Base-by-base conservation (phyloP, 768 basidiomycete genomes). In the Mycena chlorophos region DNA sequence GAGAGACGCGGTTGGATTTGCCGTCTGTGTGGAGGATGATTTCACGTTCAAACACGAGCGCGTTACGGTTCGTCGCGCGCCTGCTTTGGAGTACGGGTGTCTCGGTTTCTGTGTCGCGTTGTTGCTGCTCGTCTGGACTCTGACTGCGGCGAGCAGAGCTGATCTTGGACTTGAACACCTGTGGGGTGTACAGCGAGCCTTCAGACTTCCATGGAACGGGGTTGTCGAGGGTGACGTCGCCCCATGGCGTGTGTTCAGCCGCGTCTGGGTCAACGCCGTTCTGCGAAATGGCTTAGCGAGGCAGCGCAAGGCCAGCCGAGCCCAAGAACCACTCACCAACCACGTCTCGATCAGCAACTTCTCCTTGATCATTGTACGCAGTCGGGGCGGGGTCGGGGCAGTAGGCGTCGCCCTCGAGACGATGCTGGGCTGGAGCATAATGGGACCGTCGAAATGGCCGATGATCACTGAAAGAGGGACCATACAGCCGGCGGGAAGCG, bases 181-280 rank as follows among this genome's bases (percentile, higher is more conserved):
- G 69, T 14, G 71, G 67, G 40, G 74, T 64, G 56, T 70, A 69
- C n/a, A 72, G 56, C 8, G 75, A 75, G 27, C 74, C 75, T 64
- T 76, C 75, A n/a, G 75, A 68, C 30, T 69, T 68, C 75, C 75
- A 76, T 13, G 63, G 43, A 34, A 34, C 39, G n/a, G 51, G 12
- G 10, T 63, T 46, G 45, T 30, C 38, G 22, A 64, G 63, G 38
- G 60, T 60, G 8, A 64, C 52, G 22, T 57, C 68, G 39, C 61
- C 68, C 77, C 77, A 78, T 19, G 77, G 75, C 38, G 66, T 65
- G 56, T 76, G 75, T n/a, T 72, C 74, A 29, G 75, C 72, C 23
- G 71, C 66, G 14, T 69, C 68, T 34, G 60, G 63, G 28, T 55
- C 62, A 22, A 60, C 52, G 23, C 71, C 68, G 50, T 60, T 67